phyloP scores from a whole-genome alignment of 768 basidiomycete species.

The Sarcomyxa edulis region DNA sequence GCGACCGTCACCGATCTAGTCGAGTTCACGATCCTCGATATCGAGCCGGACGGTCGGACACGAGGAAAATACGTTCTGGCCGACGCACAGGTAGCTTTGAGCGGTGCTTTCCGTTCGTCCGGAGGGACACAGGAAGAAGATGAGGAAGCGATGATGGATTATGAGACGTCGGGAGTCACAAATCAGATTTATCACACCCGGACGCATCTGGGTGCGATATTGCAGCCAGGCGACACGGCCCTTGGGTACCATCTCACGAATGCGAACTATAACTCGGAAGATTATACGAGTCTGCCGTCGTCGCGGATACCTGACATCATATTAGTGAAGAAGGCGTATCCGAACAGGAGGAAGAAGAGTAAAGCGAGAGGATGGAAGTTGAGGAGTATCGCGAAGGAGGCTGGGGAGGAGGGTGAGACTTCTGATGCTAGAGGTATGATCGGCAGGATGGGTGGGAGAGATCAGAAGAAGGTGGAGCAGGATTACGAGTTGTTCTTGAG shows the following conservation, averaged over 20 bases:
- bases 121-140: constrained; percentile 20
- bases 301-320: constrained; percentile 85
- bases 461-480: constrained; percentile 89
- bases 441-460: constrained; percentile 84
- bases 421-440: constrained; percentile 79
- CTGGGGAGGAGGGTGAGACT: constrained; percentile 78
- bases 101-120: constrained; percentile 69
- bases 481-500: constrained; percentile 96
- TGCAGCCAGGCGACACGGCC: constrained; percentile 93
- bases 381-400: constrained; percentile 89
- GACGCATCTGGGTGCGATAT: constrained; percentile 85
- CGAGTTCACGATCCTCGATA: constrained; percentile 92
- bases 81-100: constrained; percentile 82
- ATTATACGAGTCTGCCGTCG: constrained; percentile 62
- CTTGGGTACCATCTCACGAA: constrained; percentile 88
- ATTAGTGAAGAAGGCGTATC: constrained; percentile 93
- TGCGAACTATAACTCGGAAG: constrained; percentile 90
- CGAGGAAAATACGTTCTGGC: constrained; percentile 78
- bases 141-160: constrained; percentile 57
- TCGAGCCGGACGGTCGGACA: constrained; percentile 69
- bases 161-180: constrained; percentile 48
- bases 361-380: constrained; percentile 83
- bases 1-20: constrained; percentile 81
- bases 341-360: constrained; percentile 87
- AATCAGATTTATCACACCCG: constrained; percentile 93